Base-by-base conservation (phyloP, 352 stramenopile genomes). In the Phytophthora litchii region DNA sequence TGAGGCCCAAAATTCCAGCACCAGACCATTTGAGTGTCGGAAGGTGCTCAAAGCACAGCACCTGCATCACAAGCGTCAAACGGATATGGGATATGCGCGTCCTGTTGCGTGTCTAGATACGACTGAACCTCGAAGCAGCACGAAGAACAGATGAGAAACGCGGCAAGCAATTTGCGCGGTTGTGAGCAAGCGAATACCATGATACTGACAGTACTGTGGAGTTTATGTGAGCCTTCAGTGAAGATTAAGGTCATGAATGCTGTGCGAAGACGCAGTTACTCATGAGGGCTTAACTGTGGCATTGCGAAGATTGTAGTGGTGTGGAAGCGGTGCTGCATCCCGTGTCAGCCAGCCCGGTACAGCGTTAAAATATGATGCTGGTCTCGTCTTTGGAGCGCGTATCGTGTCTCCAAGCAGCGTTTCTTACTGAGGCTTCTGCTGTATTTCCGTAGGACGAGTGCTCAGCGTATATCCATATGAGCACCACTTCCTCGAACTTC, bases 91-190 rank as follows among this genome's bases (percentile, higher is more conserved):
- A 5, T 27, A 27, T 27, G 10, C 6, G n/a, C n/a, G n/a, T n/a
- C n/a, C n/a, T n/a, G n/a, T n/a, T 52, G 56, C 56, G 23, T 64
- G 56, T 64, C 56, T 64, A 35, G 48, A 27, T 32, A 34, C 56
- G 16, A 14, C 47, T 64, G 56, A 53, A 64, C 46, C 38, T 23
- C 20, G 21, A 54, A 36, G 38, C 37, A 23, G 6, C 27, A 20
- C 21, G 57, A 65, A 54, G 57, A 66, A 60, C 49, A 61, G 23
- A 32, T 41, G 25, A 60, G 50, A 66, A 66, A 66, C 41, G 50
- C 57, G 19, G 21, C 21, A 29, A 19, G 29, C 29, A 58, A 64
- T 47, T 57, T 36, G 44, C 9, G 44, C 21, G 19, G 10, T 54
- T 36, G 13, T 42, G 46, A 57, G 45, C 29, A 51, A 57, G 27